Conservation (phyloP, 192 early-diverging fungal species). For the Coemansia sp. region DNA sequence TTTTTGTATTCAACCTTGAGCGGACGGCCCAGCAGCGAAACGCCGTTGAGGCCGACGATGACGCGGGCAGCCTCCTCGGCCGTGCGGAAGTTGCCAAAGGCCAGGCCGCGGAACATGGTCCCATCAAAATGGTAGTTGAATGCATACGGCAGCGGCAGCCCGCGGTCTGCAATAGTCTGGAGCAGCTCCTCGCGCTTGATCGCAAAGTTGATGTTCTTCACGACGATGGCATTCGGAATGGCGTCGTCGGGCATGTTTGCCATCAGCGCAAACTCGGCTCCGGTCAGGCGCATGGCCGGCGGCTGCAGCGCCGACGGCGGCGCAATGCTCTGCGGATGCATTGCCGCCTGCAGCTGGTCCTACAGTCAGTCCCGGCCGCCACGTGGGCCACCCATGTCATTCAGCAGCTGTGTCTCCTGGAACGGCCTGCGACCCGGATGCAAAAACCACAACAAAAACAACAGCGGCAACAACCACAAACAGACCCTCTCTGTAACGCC, state of each 20-base stretch:
- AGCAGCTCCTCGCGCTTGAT: slow-evolving; percentile 72
- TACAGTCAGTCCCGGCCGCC: no score
- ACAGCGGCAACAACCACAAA: not conserved
- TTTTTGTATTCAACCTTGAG: slow-evolving; percentile 78
- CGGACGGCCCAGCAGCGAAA: slow-evolving; percentile 64
- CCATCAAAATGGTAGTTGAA: slow-evolving; percentile 83
- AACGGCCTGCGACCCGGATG: not conserved
- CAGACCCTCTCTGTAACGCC: not conserved
- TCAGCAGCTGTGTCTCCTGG: no score
- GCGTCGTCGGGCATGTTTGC: slow-evolving; percentile 51
- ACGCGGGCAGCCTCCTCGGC: slow-evolving; percentile 70
- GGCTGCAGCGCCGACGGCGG: slow-evolving; percentile 33
- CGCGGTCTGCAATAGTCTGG: slow-evolving; percentile 59
- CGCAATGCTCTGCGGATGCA: slow-evolving; percentile 41
- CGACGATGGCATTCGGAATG: slow-evolving; percentile 72
- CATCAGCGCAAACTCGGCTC: slow-evolving; percentile 48
- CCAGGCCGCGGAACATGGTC: slow-evolving; percentile 71
- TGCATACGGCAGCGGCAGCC: slow-evolving; percentile 69
- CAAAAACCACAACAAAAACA: slow-evolving; percentile 3
- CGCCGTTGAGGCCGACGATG: slow-evolving; percentile 62
- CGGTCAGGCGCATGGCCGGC: slow-evolving; percentile 32
- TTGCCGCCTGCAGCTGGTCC: slow-evolving; percentile 48
- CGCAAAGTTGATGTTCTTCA: slow-evolving; percentile 79
- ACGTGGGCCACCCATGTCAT: no score
- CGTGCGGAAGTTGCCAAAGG: slow-evolving; percentile 75